Base-by-base conservation (phyloP, 164 flowering plant species). In the Magnolia sinica region DNA sequence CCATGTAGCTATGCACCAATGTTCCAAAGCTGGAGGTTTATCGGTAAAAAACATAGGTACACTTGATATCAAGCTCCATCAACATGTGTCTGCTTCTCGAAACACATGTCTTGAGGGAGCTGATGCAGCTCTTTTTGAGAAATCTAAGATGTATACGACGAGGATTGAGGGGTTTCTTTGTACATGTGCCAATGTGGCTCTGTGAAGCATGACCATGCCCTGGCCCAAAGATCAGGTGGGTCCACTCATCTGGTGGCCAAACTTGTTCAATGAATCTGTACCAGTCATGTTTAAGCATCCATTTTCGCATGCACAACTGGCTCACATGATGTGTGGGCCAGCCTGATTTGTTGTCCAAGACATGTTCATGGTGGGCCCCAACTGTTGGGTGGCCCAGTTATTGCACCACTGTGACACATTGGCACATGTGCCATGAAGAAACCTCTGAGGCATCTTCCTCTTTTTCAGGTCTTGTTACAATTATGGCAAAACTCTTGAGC, bases 21-120 rank as follows among this genome's bases (percentile, higher is more conserved):
- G 82, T 71, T 80, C 84, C 29, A 83, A 84, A 79, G 77, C 77
- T 79, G 74, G 73, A 73, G 85, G 85, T 83, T 73, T 29, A 37
- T 11, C 50, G 10, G 29, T 65, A 8, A 73, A 27, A n/a, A 37
- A 50, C 51, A 11, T 20, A 37, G 49, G 51, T 73, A 59, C 31
- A 45, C 18, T 68, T 68, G 71, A 23, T 16, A 55, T 73, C 2
- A 7, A 37, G 14, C 8, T 45, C 23, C 24, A 45, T 50, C n/a
- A 70, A 20, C 24, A 22, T 70, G 23, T 4, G 7, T 45, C 58
- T 70, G 24, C 73, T 70, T 70, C 14, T 49, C 50, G 3, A 50
- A 50, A n/a, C 45, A 11, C 11, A 14, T 11, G 50, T 16, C 29
- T 19, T 27, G 14, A 20, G 20, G 55, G 18, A n/a, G 58, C 58